phyloP scores from a whole-genome alignment of 2,329 filamentous ascomycete genomes.

The Fusarium hainanense region DNA sequence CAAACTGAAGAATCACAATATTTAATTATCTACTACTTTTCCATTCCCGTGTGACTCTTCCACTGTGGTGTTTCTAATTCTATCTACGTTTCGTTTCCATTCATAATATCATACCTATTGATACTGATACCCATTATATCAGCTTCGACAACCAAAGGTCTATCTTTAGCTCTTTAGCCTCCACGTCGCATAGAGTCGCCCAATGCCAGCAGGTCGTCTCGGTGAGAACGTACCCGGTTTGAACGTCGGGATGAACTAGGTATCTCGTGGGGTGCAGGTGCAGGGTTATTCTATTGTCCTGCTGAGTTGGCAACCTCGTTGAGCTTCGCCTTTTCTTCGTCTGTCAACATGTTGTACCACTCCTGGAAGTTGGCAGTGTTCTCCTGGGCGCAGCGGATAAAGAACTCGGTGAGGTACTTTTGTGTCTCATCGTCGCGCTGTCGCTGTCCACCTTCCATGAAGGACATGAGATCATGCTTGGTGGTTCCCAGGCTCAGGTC shows the following conservation, averaged over 20 bases:
- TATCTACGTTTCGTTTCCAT: constrained; percentile 40
- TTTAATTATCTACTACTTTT: background rate
- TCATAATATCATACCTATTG: constrained; percentile 31
- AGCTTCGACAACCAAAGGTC: constrained; percentile 1
- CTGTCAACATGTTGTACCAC: constrained; percentile 67
- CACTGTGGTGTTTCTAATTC: constrained; percentile 26
- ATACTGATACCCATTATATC: constrained; percentile 1
- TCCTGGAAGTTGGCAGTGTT: constrained; percentile 66
- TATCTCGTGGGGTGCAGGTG: background rate
- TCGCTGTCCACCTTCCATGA: constrained; percentile 69
- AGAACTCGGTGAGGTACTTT: constrained; percentile 84
- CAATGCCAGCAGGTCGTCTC: background rate
- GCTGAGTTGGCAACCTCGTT: constrained; percentile 60
- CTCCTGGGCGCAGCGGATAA: constrained; percentile 69
- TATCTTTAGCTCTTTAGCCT: constrained; percentile 21
- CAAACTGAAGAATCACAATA: constrained; percentile 27
- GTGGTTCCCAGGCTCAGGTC: constrained; percentile 78
- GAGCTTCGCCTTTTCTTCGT: constrained; percentile 67
- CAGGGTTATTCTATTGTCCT: constrained; percentile 43
- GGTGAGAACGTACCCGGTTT: background rate
- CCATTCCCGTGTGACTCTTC: constrained; percentile 1
- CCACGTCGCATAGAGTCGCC: background rate
- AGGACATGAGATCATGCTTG: constrained; percentile 84
- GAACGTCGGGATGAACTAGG: constrained; percentile 7
- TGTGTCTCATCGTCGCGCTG: constrained; percentile 92